Evolutionary conservation across 768 basidiomycete genomes (phyloP).

Genomic region (Lentinula detonsa): DNA sequence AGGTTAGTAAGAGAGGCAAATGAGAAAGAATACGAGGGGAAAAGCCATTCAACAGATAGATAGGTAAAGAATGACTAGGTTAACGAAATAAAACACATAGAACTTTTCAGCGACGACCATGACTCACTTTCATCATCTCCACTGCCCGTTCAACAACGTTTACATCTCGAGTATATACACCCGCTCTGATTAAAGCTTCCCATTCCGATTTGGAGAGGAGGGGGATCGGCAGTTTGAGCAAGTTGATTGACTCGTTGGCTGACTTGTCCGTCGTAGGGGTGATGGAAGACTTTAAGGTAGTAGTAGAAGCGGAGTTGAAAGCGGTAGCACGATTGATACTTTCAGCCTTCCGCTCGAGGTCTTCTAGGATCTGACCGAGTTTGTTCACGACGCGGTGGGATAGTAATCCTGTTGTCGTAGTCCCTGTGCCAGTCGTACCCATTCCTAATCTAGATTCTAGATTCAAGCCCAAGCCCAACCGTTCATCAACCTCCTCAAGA

Average conservation of each 20-base stretch:
- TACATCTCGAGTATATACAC: slow-evolving; percentile 35
- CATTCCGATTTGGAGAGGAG: slow-evolving; percentile 48
- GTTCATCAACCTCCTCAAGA: slow-evolving; percentile 27
- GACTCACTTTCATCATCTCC: slow-evolving; percentile 46
- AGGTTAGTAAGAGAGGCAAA: too few relatives aligned
- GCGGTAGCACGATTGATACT: not conserved
- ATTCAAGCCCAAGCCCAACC: slow-evolving; percentile 16
- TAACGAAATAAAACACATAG: too few relatives aligned
- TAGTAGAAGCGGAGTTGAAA: not conserved
- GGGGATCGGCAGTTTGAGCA: slow-evolving; percentile 28
- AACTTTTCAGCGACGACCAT: too few relatives aligned
- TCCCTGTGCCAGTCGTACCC: too few relatives aligned
- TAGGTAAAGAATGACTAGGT: too few relatives aligned
- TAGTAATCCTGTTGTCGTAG: not conserved
- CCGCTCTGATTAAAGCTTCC: slow-evolving; percentile 43
- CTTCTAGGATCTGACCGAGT: not conserved
- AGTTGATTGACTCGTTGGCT: slow-evolving; percentile 1
- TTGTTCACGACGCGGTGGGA: not conserved
- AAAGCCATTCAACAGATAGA: too few relatives aligned
- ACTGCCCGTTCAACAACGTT: slow-evolving; percentile 44
- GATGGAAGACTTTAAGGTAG: too few relatives aligned
- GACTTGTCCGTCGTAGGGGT: not conserved
- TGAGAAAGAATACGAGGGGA: too few relatives aligned
- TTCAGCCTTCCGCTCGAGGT: slow-evolving; percentile 1
- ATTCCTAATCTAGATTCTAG: not conserved